phyloP scores from a whole-genome alignment of 345 rosid species.

The Bruguiera parviflora region DNA sequence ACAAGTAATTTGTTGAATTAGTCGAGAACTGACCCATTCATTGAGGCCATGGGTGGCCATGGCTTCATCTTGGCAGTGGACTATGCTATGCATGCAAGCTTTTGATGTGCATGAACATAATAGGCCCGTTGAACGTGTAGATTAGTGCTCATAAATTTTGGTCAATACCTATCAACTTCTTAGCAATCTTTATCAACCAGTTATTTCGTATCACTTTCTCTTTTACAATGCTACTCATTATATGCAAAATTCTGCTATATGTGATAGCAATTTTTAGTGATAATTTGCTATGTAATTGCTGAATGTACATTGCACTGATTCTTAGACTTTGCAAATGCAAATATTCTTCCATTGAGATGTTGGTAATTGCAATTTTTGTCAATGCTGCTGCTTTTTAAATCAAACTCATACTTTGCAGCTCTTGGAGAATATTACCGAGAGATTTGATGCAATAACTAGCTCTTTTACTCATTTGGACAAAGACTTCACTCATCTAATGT shows the following conservation, averaged over 20 bases:
- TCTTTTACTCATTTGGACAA: conserved; percentile 85
- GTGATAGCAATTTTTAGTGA: too few relatives aligned
- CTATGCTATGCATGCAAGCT: too few relatives aligned
- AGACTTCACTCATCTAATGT: conserved; percentile 79
- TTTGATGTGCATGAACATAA: too few relatives aligned
- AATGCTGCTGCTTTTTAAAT: conserved; percentile 4
- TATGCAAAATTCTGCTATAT: too few relatives aligned
- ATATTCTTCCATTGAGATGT: not conserved
- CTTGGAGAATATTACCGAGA: conserved; percentile 72
- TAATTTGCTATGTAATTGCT: not conserved
- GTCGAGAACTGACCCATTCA: not conserved
- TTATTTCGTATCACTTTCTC: too few relatives aligned
- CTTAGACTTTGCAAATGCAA: not conserved
- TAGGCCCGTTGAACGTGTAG: too few relatives aligned
- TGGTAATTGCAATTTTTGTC: not conserved
- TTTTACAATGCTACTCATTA: too few relatives aligned
- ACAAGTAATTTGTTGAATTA: not conserved
- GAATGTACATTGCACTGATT: not conserved
- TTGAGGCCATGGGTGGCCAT: not conserved
- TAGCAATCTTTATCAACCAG: too few relatives aligned
- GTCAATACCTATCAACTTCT: too few relatives aligned
- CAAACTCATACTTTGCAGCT: conserved; percentile 50
- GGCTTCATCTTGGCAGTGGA: not conserved
- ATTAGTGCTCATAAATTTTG: too few relatives aligned
- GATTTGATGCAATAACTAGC: conserved; percentile 69